A percentile compares a stretch with the other conserved stretches of the same genome.
These are phyloP conservation scores for Chlorella sp. DNA, from an alignment of 139 green algal genomes.

Conservation along the genomic window DNA sequence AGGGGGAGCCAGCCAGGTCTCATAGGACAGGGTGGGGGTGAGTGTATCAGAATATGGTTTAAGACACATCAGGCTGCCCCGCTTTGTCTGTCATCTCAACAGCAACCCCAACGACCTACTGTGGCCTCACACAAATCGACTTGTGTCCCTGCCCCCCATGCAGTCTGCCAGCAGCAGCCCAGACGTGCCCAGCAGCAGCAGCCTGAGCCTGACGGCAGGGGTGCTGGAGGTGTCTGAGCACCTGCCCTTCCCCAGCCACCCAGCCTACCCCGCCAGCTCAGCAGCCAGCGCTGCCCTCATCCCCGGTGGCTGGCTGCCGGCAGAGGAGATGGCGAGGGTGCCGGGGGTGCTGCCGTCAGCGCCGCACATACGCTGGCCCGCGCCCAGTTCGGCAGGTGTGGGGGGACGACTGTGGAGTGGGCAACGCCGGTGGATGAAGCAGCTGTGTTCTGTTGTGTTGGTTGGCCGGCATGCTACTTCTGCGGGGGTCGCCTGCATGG, in stretches of 20 bases:
- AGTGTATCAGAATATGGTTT: no score
- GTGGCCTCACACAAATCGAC: background rate
- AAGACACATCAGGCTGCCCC: no score
- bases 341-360: conserved; percentile 21
- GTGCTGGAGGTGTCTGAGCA: conserved; percentile 30
- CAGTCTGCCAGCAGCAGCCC: background rate
- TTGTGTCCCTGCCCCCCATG: background rate
- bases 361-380: background rate
- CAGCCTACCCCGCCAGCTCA: background rate
- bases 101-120: no score
- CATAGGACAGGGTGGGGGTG: no score
- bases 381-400: conserved; percentile 38
- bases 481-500: no score
- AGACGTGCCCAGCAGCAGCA: background rate
- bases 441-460: background rate
- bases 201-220: background rate
- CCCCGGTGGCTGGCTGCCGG: background rate
- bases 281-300: conserved; percentile 32
- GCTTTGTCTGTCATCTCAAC: no score
- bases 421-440: no score
- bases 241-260: conserved; percentile 27
- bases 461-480: background rate
- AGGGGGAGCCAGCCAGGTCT: no score
- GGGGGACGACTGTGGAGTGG: no score
- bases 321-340: conserved; percentile 45